These are phyloP conservation scores for Alopecurus myosuroides DNA, from an alignment of 176 grass and related monocot species.

Conservation along the genomic window DNA sequence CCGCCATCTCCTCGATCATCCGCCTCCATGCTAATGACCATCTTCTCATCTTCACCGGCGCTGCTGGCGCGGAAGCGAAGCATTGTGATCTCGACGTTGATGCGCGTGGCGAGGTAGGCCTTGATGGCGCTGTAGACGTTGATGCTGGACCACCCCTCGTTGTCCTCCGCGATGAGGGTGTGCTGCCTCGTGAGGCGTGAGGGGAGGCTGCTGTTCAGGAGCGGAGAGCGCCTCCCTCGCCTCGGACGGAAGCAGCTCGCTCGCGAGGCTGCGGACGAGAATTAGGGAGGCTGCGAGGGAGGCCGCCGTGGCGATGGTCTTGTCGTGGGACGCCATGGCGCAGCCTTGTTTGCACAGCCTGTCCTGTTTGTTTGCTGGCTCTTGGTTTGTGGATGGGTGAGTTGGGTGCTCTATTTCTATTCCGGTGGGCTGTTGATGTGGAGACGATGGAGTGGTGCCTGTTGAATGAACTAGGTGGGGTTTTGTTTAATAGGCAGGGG, in stretches of 20 bases:
- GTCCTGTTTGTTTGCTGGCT: too few species aligned
- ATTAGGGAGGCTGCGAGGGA: slow-evolving; percentile 33
- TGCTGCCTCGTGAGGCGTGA: slow-evolving; percentile 20
- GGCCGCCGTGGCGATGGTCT: slow-evolving; percentile 35
- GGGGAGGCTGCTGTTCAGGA: slow-evolving; percentile 27
- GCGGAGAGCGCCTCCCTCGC: slow-evolving; percentile 18
- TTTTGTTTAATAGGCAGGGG: too few species aligned
- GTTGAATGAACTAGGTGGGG: too few species aligned
- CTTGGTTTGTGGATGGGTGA: too few species aligned
- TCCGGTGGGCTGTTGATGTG: too few species aligned
- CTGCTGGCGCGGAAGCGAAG: slow-evolving; percentile 35
- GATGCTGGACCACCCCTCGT: slow-evolving; percentile 24
- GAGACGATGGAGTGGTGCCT: too few species aligned
- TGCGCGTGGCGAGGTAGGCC: slow-evolving; percentile 43
- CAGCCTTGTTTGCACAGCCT: too few species aligned
- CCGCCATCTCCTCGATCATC: slow-evolving; percentile 57
- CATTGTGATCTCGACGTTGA: slow-evolving; percentile 20
- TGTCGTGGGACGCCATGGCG: slow-evolving; percentile 44
- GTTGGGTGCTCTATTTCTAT: too few species aligned
- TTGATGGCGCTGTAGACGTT: slow-evolving; percentile 35
- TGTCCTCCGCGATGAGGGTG: slow-evolving; percentile 50
- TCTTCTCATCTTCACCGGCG: slow-evolving; percentile 35
- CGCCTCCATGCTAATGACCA: slow-evolving; percentile 43
- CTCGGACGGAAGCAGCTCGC: slow-evolving; percentile 42
- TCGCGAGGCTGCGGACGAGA: slow-evolving; percentile 32